phyloP scores from a whole-genome alignment of 129 eudicot genomes.

The Erigeron canadensis region DNA sequence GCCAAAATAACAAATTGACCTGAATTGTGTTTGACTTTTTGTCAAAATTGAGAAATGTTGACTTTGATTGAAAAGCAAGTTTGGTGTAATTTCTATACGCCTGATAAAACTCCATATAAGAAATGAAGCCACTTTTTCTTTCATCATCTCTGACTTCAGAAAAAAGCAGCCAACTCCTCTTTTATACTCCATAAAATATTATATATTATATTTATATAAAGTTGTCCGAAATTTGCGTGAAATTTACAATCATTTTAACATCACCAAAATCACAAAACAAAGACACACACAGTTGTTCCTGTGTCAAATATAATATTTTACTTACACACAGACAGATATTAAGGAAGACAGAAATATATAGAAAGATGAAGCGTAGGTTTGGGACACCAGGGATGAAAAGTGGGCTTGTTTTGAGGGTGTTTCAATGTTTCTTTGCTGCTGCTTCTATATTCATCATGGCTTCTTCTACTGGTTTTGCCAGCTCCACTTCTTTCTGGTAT shows the following conservation, averaged over 20 bases:
- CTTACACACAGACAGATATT: neutral
- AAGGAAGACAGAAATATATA: neutral
- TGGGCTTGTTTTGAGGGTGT: conserved; percentile 54
- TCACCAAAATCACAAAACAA: too few species aligned
- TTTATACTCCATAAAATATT: too few species aligned
- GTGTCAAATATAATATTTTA: too few species aligned
- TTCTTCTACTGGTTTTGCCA: conserved; percentile 61
- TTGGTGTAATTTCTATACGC: too few species aligned
- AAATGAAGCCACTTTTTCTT: too few species aligned
- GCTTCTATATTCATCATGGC: conserved; percentile 69
- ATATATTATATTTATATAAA: too few species aligned
- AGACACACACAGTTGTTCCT: neutral
- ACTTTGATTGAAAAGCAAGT: neutral
- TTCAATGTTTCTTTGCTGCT: conserved; percentile 69
- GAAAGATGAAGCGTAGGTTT: conserved; percentile 52
- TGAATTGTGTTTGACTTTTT: neutral
- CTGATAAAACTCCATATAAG: too few species aligned
- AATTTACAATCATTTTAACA: neutral
- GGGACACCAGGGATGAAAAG: conserved; percentile 69
- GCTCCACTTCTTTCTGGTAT: conserved; percentile 68
- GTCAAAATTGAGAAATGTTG: too few species aligned
- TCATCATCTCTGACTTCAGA: too few species aligned
- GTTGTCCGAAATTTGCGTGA: neutral
- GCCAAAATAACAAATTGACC: neutral
- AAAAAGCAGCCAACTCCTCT: too few species aligned